Evolutionary conservation across 1,139 yeast species (phyloP).

Genomic region (Zhuliangozyma blackwelliae): DNA sequence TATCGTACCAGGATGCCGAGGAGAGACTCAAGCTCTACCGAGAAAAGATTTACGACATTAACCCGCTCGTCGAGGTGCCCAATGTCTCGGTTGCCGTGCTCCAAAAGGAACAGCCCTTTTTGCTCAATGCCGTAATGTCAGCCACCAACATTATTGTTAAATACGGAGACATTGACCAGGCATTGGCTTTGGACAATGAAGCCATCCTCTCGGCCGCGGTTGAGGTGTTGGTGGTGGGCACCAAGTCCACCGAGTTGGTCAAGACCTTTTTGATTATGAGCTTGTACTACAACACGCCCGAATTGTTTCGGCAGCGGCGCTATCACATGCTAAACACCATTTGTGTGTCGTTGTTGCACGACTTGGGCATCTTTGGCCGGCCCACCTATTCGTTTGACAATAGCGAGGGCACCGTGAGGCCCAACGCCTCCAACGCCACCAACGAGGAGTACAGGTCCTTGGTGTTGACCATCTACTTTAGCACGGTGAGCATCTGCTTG

Average conservation of each 20-base stretch:
- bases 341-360: slow-evolving; percentile 69
- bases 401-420: slow-evolving; percentile 30
- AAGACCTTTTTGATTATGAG: slow-evolving; percentile 59
- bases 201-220: slow-evolving; percentile 55
- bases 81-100: slow-evolving; percentile 39
- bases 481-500: slow-evolving; percentile 50
- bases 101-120: slow-evolving; percentile 49
- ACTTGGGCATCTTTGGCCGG: slow-evolving; percentile 65
- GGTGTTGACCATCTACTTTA: slow-evolving; percentile 45
- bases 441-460: slow-evolving; percentile 30
- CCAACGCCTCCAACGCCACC: slow-evolving; percentile 6
- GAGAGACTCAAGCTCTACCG: slow-evolving; percentile 42
- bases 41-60: slow-evolving; percentile 30
- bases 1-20: slow-evolving; percentile 49
- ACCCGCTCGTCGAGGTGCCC: slow-evolving; percentile 56
- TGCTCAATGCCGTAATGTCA: slow-evolving; percentile 64
- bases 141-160: slow-evolving; percentile 46
- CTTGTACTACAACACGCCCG: slow-evolving; percentile 83
- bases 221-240: slow-evolving; percentile 68
- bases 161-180: slow-evolving; percentile 28
- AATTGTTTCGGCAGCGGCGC: slow-evolving; percentile 72
- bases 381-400: slow-evolving; percentile 35
- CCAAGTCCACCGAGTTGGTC: slow-evolving; percentile 64
- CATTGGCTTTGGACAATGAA: slow-evolving; percentile 47
- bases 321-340: slow-evolving; percentile 66